Evolutionary conservation across 2,329 filamentous ascomycete species (phyloP).

Genomic region (Cladosporium halotolerans): DNA sequence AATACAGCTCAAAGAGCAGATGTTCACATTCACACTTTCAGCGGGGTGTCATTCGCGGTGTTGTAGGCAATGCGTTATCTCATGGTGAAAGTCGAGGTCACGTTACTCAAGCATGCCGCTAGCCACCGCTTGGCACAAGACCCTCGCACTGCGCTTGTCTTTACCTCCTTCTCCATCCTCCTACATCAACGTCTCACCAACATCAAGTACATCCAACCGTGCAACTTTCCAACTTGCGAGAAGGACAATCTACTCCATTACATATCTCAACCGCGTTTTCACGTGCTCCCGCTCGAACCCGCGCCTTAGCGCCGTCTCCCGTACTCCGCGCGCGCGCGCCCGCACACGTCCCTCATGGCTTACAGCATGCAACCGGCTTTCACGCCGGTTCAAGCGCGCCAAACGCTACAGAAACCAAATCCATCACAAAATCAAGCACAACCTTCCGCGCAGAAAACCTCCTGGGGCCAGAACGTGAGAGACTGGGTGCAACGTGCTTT

Average conservation of each 20-base stretch:
- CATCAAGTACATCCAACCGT: background rate
- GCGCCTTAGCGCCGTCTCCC: background rate
- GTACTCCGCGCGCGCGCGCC: background rate
- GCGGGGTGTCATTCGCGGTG: too few species aligned
- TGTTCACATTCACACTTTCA: too few species aligned
- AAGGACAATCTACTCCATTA: background rate
- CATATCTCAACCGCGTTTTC: background rate
- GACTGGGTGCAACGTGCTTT: slow-evolving; percentile 85
- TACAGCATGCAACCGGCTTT: slow-evolving; percentile 35
- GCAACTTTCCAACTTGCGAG: background rate
- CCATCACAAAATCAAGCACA: slow-evolving; percentile 16
- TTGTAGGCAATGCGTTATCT: too few species aligned
- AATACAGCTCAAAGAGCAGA: too few species aligned
- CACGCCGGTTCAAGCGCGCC: slow-evolving; percentile 41
- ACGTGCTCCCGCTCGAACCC: background rate
- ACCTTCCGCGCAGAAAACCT: slow-evolving; percentile 51
- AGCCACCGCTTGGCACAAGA: background rate
- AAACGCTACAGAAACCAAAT: slow-evolving; percentile 27
- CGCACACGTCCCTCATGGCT: slow-evolving; percentile 2
- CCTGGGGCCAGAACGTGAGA: slow-evolving; percentile 64
- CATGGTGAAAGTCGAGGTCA: slow-evolving; percentile 3
- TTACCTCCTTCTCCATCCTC: background rate
- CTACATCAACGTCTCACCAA: background rate
- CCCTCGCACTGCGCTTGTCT: slow-evolving; percentile 7
- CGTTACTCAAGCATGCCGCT: background rate